These are phyloP conservation scores for Kazachstania sp. DNA, from an alignment of 1,139 yeast species.

Conservation along the genomic window DNA sequence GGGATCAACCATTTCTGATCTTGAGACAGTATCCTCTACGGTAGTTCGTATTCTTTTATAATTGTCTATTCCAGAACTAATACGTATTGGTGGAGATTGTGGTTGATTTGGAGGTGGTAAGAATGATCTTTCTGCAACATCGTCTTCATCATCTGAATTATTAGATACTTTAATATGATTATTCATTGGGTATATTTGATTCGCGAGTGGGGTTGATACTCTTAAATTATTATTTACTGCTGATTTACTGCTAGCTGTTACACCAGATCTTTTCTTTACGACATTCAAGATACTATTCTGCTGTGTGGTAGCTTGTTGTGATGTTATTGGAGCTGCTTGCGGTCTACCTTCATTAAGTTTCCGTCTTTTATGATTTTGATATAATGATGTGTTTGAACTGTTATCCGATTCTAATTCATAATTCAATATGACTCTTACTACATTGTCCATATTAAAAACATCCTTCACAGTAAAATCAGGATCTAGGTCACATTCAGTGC, in stretches of 20 bases:
- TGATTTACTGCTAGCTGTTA: constrained; percentile 10
- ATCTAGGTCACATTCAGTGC: constrained; percentile 61
- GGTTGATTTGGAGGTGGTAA: constrained; percentile 32
- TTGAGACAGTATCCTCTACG: constrained; percentile 29
- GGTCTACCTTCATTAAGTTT: constrained; percentile 16
- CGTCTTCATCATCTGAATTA: constrained; percentile 24
- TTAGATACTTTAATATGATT: constrained; percentile 15
- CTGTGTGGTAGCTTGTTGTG: constrained; percentile 6
- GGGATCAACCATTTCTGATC: constrained; percentile 32
- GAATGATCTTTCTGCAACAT: constrained; percentile 27
- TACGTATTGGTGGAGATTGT: constrained; percentile 32
- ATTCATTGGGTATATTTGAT: constrained; percentile 31
- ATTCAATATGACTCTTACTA: constrained; percentile 47
- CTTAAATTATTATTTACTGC: constrained; percentile 21
- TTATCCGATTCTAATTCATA: constrained; percentile 31
- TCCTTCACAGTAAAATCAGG: constrained; percentile 62
- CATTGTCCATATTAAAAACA: constrained; percentile 47
- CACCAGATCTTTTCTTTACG: constrained; percentile 24
- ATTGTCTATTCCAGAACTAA: constrained; percentile 30
- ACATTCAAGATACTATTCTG: constrained; percentile 19
- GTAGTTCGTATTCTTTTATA: constrained; percentile 20
- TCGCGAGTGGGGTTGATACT: constrained; percentile 33
- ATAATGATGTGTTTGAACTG: constrained; percentile 10
- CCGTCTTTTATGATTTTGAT: constrained; percentile 16
- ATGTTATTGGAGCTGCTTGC: not conserved